Base-by-base conservation (phyloP, 2,329 filamentous ascomycete genomes). In the Hypoxylon sp. region DNA sequence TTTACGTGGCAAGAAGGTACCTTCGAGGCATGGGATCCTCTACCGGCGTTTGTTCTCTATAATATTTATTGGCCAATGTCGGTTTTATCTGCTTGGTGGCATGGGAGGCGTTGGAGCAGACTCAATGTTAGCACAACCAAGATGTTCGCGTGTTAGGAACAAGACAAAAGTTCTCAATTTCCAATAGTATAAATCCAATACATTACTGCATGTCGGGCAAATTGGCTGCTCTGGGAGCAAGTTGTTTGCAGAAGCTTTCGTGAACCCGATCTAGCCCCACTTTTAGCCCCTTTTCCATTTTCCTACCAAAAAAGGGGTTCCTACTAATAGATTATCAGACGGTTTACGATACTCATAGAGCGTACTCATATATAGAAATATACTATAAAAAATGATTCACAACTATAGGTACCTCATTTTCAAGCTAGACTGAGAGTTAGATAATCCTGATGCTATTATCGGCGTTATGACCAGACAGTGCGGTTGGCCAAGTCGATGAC, bases 71-170 rank as follows among this genome's bases (percentile, higher is more conserved):
- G 85, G 82, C 88, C 88, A 0, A 62, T 80, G 22, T 81, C 79
- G 65, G 90, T 92, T 72, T 51, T 83, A 5, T 75, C 74, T 61
- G 82, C 79, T 55, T 80, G 86, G 62, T 76, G 77, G 73, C 76
- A 76, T 3, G 83, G 87, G 0, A 82, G 75, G 68, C 82, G 80
- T 63, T 93, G 90, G 91, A 90, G 86, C 68, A 82, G 89, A 67
- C 77, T 91, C 40, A 92, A 93, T 77, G 88, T 92, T 2, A 91
- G 89, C 73, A 92, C 91, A 11, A 85, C 83, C 27, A 89, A 77
- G 37, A 69, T 76, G 63, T 76, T 77, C 35, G 27, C 49, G n/a
- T 72, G 68, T 35, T 74, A 40, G 46, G 27, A 14, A 33, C 10
- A 33, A 33, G 25, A 27, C 5, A 27, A 27, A 27, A 3, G 25